phyloP scores from a whole-genome alignment of 2,329 filamentous ascomycete species.

The Atkinsonella texensis region DNA sequence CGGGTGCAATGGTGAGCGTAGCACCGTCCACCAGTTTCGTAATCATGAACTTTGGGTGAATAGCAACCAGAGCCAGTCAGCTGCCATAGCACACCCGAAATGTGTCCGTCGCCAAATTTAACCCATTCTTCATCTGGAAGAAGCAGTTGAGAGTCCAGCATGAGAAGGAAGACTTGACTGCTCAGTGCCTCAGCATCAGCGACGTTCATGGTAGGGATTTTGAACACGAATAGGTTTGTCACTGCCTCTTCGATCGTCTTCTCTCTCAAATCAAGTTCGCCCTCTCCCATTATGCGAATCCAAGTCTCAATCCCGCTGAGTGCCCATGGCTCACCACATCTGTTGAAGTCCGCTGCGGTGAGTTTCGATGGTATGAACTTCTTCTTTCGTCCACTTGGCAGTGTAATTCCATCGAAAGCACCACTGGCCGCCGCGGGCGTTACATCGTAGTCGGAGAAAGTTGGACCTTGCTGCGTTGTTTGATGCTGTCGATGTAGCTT shows the following conservation, averaged over 20 bases:
- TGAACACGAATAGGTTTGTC: conserved; percentile 79
- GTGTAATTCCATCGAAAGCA: conserved; percentile 69
- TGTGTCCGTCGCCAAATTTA: conserved; percentile 68
- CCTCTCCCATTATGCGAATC: conserved; percentile 82
- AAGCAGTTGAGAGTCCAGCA: conserved; percentile 68
- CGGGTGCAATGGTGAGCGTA: conserved; percentile 91
- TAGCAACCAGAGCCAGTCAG: conserved; percentile 88
- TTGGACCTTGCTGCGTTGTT: conserved; percentile 36
- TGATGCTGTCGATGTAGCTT: conserved; percentile 41
- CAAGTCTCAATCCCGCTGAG: conserved; percentile 77
- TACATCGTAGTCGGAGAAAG: conserved; percentile 46
- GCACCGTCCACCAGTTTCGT: conserved; percentile 61
- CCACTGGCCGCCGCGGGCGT: conserved; percentile 39
- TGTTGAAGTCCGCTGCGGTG: conserved; percentile 66
- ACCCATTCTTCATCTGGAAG: conserved; percentile 95
- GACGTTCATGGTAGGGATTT: conserved; percentile 96
- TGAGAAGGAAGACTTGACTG: conserved; percentile 61
- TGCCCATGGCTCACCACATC: conserved; percentile 84
- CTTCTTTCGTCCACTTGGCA: conserved; percentile 67
- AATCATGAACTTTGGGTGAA: conserved; percentile 67
- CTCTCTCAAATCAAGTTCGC: conserved; percentile 76
- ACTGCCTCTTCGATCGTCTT: conserved; percentile 80
- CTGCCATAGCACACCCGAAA: conserved; percentile 89
- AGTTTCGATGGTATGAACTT: conserved; percentile 82
- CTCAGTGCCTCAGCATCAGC: conserved; percentile 87